Evolutionary conservation across 2,329 filamentous ascomycete species (phyloP), one percentile per base, ranked within the genome.

Genomic region (Fusarium tjaetaba): DNA sequence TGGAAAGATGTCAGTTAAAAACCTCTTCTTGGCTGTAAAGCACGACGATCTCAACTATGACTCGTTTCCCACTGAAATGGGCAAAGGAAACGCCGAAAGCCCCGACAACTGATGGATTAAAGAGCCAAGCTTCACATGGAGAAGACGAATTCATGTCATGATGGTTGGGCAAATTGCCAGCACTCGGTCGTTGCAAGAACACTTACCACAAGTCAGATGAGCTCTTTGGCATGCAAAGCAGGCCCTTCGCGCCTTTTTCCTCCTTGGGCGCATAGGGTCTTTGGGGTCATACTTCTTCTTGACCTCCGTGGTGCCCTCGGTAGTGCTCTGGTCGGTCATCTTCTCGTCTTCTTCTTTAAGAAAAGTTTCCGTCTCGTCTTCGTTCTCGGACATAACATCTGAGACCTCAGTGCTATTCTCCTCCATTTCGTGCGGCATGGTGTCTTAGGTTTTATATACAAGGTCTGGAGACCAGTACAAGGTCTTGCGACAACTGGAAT

Each of bases 141-240:
- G 59, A 57, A 57, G 59, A 53, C 34, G 28, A 61, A 36, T 38
- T 58, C 57, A 42, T 39, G 38, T 57, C 45, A 65, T 64, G 38
- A 46, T 51, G 15, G 45, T 39, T 24, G 60, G 45, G 34, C 63
- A 46, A 18, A 26, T 52, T 22, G 65, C 60, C 48, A 32, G 46
- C 32, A 65, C 36, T 52, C 13, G 45, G 36, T 53, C 51, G 58
- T 53, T 49, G 65, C 58, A 75, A 65, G 62, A 57, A 65, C 73
- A 91, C 95, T 89, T 93, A 98, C 96, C 96, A 86, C 96, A 99
- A 74, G 96, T 99, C 81, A 99, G 86, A 88, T 99, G 96, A 72
- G 96, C 96, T 83, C 96, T 89, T 85, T 99, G 96, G 84, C 96
- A 99, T 73, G 96, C 96, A 89, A 93, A 97, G 84, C 96, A 99